phyloP scores from a whole-genome alignment of 75 land plant genomes.

The Ceratopteris richardii region DNA sequence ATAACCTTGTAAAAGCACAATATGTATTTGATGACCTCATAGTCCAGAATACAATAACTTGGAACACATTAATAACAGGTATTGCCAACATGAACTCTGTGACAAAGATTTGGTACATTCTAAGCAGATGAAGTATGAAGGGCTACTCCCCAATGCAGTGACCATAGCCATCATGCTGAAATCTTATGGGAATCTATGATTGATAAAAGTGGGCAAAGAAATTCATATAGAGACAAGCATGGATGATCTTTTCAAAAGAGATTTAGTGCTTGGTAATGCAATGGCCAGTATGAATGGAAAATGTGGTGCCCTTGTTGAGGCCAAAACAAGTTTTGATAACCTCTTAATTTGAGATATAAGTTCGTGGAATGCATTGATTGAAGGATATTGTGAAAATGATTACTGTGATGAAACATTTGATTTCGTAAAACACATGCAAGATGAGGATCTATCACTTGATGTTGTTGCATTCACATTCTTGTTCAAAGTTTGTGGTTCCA shows the following conservation, averaged over 20 bases:
- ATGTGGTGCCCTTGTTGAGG: slow-evolving; percentile 9
- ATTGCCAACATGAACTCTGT: slow-evolving; percentile 37
- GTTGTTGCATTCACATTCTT: slow-evolving; percentile 24
- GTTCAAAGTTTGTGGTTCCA: slow-evolving; percentile 35
- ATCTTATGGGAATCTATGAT: slow-evolving; percentile 27
- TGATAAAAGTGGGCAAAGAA: too few species aligned
- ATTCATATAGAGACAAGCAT: too few species aligned
- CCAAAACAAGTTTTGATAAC: slow-evolving; percentile 14
- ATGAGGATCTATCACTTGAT: slow-evolving; percentile 27
- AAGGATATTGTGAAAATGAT: slow-evolving; percentile 29
- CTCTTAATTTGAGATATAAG: slow-evolving; percentile 26
- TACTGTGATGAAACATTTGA: slow-evolving; percentile 16
- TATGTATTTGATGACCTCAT: slow-evolving; percentile 1
- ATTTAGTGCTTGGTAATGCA: slow-evolving; percentile 28
- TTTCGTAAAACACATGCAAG: slow-evolving; percentile 23
- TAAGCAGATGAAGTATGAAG: slow-evolving; percentile 20
- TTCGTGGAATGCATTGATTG: slow-evolving; percentile 41
- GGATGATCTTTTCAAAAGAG: too few species aligned
- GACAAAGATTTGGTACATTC: slow-evolving; percentile 29
- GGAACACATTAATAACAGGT: slow-evolving; percentile 61
- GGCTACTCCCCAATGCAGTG: slow-evolving; percentile 21
- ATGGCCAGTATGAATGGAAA: slow-evolving; percentile 38
- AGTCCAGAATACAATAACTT: slow-evolving; percentile 27
- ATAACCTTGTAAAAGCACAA: slow-evolving; percentile 15
- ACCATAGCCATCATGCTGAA: slow-evolving; percentile 26